These are phyloP conservation scores for Lichtheimia ornata DNA, from an alignment of 371 early-diverging fungal genomes.

Conservation along the genomic window DNA sequence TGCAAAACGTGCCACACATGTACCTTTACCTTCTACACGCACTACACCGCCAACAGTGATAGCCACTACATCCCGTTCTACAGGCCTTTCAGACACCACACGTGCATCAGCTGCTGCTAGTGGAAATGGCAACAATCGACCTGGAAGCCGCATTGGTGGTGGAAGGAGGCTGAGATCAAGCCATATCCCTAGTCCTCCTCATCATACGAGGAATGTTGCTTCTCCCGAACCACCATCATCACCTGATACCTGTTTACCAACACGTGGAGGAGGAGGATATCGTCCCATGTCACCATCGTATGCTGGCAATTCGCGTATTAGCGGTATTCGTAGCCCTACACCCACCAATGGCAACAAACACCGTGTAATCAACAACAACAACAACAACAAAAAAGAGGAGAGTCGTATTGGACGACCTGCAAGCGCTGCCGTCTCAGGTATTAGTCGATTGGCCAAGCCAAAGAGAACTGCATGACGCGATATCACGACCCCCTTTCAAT, in stretches of 20 bases:
- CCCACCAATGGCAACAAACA: constrained; percentile 4
- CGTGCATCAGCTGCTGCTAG: constrained; percentile 1
- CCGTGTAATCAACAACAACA: background rate
- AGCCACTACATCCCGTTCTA: constrained; percentile 19
- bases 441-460: no score
- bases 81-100: constrained; percentile 4
- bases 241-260: background rate
- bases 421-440: no score
- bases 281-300: background rate
- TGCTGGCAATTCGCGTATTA: background rate
- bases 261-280: background rate
- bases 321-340: constrained; percentile 9
- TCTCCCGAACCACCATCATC: constrained; percentile 9
- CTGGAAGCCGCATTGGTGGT: background rate
- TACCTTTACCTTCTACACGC: constrained; percentile 34
- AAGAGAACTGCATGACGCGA: no score
- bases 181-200: constrained; percentile 36
- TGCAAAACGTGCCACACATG: constrained; percentile 46
- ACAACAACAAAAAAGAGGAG: background rate
- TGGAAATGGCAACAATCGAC: background rate
- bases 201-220: background rate
- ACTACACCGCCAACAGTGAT: constrained; percentile 23
- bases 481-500: no score
- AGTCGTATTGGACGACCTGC: background rate
- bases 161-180: constrained; percentile 20